phyloP scores from a whole-genome alignment of 2,329 filamentous ascomycete genomes.

The Fusarium armeniacum region DNA sequence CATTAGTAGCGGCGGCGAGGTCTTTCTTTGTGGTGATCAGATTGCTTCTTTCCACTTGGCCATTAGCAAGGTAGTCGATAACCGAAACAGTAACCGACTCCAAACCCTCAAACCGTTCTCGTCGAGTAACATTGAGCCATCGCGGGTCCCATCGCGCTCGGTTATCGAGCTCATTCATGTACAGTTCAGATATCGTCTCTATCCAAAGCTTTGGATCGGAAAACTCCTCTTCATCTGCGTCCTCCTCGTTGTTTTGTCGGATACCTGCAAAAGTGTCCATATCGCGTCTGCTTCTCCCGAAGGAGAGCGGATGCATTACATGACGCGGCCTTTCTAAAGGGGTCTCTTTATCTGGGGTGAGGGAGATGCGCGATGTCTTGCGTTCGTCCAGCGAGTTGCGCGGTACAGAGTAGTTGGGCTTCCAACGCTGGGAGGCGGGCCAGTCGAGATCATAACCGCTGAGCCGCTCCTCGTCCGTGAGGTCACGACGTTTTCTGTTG shows the following conservation, averaged over 20 bases:
- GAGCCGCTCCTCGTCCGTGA: conserved; percentile 20
- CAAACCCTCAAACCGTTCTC: conserved; percentile 28
- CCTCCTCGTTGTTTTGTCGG: not conserved
- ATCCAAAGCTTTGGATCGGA: conserved; percentile 49
- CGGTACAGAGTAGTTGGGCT: conserved; percentile 46
- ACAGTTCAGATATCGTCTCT: conserved; percentile 50
- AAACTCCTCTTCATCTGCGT: conserved; percentile 40
- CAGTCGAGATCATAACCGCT: conserved; percentile 42
- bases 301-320: conserved; percentile 22
- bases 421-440: conserved; percentile 48
- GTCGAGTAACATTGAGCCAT: conserved; percentile 23
- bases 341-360: conserved; percentile 4
- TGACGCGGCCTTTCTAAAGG: not conserved
- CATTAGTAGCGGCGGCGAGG: conserved; percentile 13
- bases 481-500: conserved; percentile 16
- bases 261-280: conserved; percentile 27
- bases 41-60: conserved; percentile 1
- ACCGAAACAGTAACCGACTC: conserved; percentile 18
- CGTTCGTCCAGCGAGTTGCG: conserved; percentile 20
- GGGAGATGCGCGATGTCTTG: conserved; percentile 25
- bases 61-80: conserved; percentile 14
- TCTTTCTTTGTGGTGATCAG: conserved; percentile 21
- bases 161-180: conserved; percentile 50
- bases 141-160: conserved; percentile 23
- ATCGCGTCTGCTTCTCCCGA: conserved; percentile 35